Evolutionary conservation across 2,329 filamentous ascomycete species (phyloP).

Genomic region (Aspergillus terreus): DNA sequence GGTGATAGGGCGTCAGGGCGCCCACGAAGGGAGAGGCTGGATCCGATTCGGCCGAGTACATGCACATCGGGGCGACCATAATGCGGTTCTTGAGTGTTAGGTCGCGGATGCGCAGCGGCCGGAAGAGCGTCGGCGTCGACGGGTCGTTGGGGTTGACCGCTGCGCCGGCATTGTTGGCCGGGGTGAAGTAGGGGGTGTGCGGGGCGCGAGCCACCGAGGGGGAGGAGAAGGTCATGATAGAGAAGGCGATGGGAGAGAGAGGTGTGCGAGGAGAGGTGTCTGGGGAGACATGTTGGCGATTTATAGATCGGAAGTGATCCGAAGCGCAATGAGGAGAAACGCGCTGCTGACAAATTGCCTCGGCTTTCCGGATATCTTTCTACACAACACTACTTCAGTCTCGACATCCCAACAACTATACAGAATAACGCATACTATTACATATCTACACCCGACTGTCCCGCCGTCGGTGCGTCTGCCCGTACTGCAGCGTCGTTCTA

Average conservation of each 20-base stretch:
- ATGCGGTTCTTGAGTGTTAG: conserved; percentile 63
- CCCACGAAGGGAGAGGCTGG: conserved; percentile 41
- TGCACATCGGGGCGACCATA: conserved; percentile 60
- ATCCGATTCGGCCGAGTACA: conserved; percentile 58
- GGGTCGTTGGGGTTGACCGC: conserved; percentile 33
- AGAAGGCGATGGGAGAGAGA: not conserved
- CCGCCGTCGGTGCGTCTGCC: not conserved
- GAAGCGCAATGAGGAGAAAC: not conserved
- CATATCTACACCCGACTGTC: not conserved
- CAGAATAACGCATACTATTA: not conserved
- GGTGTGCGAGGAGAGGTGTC: not conserved
- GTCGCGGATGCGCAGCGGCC: conserved; percentile 53
- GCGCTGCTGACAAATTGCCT: not conserved
- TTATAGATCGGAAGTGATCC: not conserved
- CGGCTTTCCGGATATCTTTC: not conserved
- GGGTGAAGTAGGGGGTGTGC: conserved; percentile 33
- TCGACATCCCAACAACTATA: not conserved
- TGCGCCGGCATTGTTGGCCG: conserved; percentile 33
- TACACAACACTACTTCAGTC: not conserved
- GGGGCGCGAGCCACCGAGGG: conserved; percentile 6
- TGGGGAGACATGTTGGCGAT: not conserved
- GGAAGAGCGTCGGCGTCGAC: conserved; percentile 52
- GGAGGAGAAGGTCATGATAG: conserved; percentile 6
- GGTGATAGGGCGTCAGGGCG: conserved; percentile 74
- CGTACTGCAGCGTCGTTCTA: not conserved